Evolutionary conservation across 805 yeast species (phyloP).

Genomic region (Kuraishia ogatae): DNA sequence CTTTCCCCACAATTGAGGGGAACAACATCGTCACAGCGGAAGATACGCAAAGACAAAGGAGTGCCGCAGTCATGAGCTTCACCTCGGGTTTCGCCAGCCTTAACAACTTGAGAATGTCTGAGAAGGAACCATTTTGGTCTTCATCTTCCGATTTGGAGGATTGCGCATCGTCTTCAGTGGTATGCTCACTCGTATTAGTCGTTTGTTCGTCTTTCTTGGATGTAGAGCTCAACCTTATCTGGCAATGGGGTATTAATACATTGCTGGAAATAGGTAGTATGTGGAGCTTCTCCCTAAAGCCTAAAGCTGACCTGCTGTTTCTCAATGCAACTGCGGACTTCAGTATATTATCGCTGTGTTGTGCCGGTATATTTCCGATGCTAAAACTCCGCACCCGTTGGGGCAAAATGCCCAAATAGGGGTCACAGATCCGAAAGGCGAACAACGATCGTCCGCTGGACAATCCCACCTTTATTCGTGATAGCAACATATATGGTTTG

Average conservation of each 20-base stretch:
- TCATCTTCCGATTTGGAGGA: not conserved
- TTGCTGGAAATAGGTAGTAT: too few species aligned
- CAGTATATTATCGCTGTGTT: not conserved
- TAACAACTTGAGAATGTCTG: conserved; percentile 40
- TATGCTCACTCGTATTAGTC: not conserved
- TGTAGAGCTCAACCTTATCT: not conserved
- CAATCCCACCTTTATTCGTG: not conserved
- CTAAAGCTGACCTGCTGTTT: too few species aligned
- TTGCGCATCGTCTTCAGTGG: not conserved
- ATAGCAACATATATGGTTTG: not conserved
- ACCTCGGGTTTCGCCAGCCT: conserved; percentile 50
- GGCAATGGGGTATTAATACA: too few species aligned
- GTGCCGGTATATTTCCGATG: not conserved
- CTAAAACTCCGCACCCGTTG: not conserved
- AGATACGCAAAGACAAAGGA: conserved; percentile 54
- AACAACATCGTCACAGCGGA: conserved; percentile 76
- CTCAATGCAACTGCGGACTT: too few species aligned
- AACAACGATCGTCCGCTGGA: too few species aligned
- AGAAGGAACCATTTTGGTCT: conserved; percentile 4
- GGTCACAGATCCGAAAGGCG: not conserved
- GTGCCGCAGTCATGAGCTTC: conserved; percentile 48
- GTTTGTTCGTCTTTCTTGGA: not conserved
- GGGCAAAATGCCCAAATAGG: not conserved
- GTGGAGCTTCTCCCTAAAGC: too few species aligned
- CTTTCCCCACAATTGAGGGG: conserved; percentile 80